phyloP scores from a whole-genome alignment of 2,329 filamentous ascomycete genomes.

The Aspergillus sergii region DNA sequence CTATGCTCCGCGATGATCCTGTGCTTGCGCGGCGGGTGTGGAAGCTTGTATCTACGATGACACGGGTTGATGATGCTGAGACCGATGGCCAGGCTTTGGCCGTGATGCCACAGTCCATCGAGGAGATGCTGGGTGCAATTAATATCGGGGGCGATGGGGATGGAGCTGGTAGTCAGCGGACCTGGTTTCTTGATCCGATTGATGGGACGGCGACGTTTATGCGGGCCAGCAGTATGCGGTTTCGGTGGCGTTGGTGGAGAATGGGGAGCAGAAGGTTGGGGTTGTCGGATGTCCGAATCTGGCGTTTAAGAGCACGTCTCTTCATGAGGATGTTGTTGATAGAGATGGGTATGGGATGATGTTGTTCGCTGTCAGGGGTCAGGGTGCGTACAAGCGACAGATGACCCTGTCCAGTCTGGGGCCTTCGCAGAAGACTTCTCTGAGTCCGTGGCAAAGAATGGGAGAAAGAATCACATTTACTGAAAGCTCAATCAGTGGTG shows the following conservation, averaged over 20 bases:
- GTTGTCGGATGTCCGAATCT: constrained; percentile 15
- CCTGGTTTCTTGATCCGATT: constrained; percentile 16
- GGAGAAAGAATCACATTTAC: constrained; percentile 2
- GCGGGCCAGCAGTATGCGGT: constrained; percentile 13
- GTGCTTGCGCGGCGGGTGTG: constrained; percentile 8
- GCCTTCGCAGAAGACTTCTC: neutral
- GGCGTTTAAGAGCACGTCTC: neutral
- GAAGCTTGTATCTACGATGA: constrained; percentile 3
- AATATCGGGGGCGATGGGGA: neutral
- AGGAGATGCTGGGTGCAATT: constrained; percentile 10
- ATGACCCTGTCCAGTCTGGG: neutral
- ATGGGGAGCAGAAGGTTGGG: constrained; percentile 13
- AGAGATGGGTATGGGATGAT: constrained; percentile 5
- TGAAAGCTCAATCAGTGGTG: constrained; percentile 8
- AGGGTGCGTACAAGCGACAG: constrained; percentile 8
- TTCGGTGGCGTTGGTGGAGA: constrained; percentile 11
- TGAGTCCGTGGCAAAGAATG: neutral
- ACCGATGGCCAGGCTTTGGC: neutral
- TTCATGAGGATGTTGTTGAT: constrained; percentile 7
- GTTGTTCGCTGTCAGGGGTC: constrained; percentile 11
- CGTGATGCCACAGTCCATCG: neutral
- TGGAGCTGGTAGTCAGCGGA: neutral
- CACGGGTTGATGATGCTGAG: neutral
- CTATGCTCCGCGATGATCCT: constrained; percentile 6
- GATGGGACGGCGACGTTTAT: constrained; percentile 13